Evolutionary conservation across 768 basidiomycete species (phyloP).

Genomic region (Coprinellus aureogranulatus): DNA sequence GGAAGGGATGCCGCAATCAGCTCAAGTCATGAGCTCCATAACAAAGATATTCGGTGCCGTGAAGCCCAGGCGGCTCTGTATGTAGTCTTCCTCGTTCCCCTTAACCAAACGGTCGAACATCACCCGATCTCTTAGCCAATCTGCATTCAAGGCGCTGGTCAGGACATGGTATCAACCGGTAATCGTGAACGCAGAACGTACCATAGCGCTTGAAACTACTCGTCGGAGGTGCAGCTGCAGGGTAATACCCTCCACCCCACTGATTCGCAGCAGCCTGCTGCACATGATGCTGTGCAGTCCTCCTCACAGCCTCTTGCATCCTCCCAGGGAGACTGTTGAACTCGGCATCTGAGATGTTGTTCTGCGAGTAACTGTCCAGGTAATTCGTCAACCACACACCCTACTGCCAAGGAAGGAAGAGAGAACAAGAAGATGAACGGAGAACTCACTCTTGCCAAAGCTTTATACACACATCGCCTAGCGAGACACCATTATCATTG

Average conservation of each 20-base stretch:
- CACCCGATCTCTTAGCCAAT: slow-evolving; percentile 73
- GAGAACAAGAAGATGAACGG: slow-evolving; percentile 29
- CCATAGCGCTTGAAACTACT: slow-evolving; percentile 64
- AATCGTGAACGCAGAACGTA: background rate
- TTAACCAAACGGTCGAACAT: slow-evolving; percentile 65
- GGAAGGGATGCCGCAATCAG: too few relatives aligned
- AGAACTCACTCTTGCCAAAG: slow-evolving; percentile 72
- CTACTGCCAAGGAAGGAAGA: too few relatives aligned
- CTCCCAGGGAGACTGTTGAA: slow-evolving; percentile 58
- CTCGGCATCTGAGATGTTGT: slow-evolving; percentile 65
- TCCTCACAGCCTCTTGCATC: slow-evolving; percentile 69
- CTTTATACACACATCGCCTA: slow-evolving; percentile 65
- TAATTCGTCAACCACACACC: too few relatives aligned
- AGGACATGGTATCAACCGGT: background rate
- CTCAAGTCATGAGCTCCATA: slow-evolving; percentile 57
- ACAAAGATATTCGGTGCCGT: slow-evolving; percentile 78
- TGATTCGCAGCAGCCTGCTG: slow-evolving; percentile 28
- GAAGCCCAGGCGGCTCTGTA: slow-evolving; percentile 62
- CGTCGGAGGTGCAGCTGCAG: slow-evolving; percentile 44
- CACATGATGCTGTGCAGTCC: slow-evolving; percentile 50
- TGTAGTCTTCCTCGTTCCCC: slow-evolving; percentile 53
- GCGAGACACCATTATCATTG: slow-evolving; percentile 70
- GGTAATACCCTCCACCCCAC: slow-evolving; percentile 43
- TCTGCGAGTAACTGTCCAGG: slow-evolving; percentile 73
- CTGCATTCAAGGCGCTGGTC: slow-evolving; percentile 30